phyloP scores from a whole-genome alignment of 2,329 filamentous ascomycete species.

The Ceratocystis harringtonii region DNA sequence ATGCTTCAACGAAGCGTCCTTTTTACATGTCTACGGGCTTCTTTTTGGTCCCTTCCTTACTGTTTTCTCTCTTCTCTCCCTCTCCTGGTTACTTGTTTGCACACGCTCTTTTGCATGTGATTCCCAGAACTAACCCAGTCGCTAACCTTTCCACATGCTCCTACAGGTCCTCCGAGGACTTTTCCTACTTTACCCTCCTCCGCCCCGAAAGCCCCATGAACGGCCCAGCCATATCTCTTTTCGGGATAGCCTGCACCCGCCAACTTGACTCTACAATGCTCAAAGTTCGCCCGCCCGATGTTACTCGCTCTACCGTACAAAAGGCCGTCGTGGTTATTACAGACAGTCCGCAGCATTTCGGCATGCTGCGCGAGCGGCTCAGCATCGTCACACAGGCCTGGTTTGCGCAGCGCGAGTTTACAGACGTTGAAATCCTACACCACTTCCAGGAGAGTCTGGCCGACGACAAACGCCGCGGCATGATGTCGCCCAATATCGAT shows the following conservation, averaged over 20 bases:
- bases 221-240: slow-evolving; percentile 61
- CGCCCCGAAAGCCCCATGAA: slow-evolving; percentile 37
- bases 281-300: slow-evolving; percentile 65
- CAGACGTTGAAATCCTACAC: slow-evolving; percentile 75
- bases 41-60: background rate
- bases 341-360: slow-evolving; percentile 78
- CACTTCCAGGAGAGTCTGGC: slow-evolving; percentile 81
- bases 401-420: slow-evolving; percentile 91
- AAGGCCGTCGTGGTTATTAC: slow-evolving; percentile 95
- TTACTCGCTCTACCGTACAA: slow-evolving; percentile 94
- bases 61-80: slow-evolving; percentile 2
- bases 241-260: slow-evolving; percentile 88
- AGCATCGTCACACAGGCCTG: slow-evolving; percentile 85
- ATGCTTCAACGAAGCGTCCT: background rate
- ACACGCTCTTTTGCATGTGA: background rate
- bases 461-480: slow-evolving; percentile 44
- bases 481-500: slow-evolving; percentile 50
- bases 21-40: background rate
- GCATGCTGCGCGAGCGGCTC: slow-evolving; percentile 76
- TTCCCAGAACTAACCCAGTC: background rate
- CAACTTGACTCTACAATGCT: slow-evolving; percentile 72
- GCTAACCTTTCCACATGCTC: background rate
- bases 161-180: slow-evolving; percentile 71
- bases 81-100: background rate
- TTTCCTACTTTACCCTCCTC: slow-evolving; percentile 92